Evolutionary conservation across 1,139 yeast genomes (phyloP).

Genomic region (Sugiyamaella paludigena): DNA sequence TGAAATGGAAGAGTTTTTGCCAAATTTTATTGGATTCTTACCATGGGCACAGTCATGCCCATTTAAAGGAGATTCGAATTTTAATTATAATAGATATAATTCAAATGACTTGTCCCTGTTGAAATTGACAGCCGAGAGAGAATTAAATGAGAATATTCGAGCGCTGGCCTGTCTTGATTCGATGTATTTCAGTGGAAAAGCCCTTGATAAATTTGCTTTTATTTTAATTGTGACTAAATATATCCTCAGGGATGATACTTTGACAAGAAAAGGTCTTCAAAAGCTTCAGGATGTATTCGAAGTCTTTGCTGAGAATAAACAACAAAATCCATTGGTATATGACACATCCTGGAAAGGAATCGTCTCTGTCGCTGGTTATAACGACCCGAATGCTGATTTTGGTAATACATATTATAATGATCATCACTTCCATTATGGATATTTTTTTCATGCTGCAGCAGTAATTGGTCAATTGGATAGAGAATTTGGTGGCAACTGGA

Average conservation of each 20-base stretch:
- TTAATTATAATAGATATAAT: slow-evolving; percentile 41
- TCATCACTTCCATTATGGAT: slow-evolving; percentile 76
- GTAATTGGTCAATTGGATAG: slow-evolving; percentile 61
- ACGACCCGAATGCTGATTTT: slow-evolving; percentile 52
- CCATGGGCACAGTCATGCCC: slow-evolving; percentile 47
- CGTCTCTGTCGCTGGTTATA: slow-evolving; percentile 49
- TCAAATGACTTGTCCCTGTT: slow-evolving; percentile 45
- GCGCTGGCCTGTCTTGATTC: slow-evolving; percentile 49
- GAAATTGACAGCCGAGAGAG: slow-evolving; percentile 53
- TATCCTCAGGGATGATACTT: slow-evolving; percentile 51
- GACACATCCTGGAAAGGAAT: slow-evolving; percentile 68
- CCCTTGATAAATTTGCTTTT: slow-evolving; percentile 69
- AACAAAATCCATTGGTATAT: slow-evolving; percentile 60
- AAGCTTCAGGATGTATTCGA: slow-evolving; percentile 55
- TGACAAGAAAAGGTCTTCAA: slow-evolving; percentile 48
- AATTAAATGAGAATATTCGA: slow-evolving; percentile 55
- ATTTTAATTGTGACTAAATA: slow-evolving; percentile 58
- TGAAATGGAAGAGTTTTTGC: slow-evolving; percentile 57
- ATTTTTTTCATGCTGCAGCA: slow-evolving; percentile 71
- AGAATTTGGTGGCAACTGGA: slow-evolving; percentile 61
- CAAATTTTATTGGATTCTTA: slow-evolving; percentile 43
- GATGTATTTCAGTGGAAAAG: slow-evolving; percentile 69
- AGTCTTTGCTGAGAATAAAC: slow-evolving; percentile 47
- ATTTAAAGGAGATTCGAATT: slow-evolving; percentile 34
- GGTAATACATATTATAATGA: slow-evolving; percentile 69